These are phyloP conservation scores for Thielaviopsis punctulata DNA, from an alignment of 2,329 filamentous ascomycete genomes.

Conservation along the genomic window DNA sequence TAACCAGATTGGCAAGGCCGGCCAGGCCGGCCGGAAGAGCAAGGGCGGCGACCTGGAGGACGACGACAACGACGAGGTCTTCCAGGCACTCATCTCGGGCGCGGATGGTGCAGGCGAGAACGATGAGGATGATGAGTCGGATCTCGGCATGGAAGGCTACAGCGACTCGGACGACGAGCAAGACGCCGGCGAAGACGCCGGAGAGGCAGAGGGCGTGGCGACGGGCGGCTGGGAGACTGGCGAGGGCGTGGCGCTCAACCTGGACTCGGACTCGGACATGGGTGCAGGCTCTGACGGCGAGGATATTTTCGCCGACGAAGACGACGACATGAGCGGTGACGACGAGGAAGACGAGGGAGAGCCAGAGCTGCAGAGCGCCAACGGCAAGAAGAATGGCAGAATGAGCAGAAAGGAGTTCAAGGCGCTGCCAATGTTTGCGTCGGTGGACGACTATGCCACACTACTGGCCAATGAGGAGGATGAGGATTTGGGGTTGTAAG, in stretches of 20 bases:
- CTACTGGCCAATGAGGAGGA: conserved; percentile 59
- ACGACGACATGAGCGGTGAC: conserved; percentile 36
- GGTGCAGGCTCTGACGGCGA: conserved; percentile 16
- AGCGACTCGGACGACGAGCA: conserved; percentile 32
- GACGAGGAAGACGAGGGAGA: conserved; percentile 51
- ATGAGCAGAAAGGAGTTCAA: conserved; percentile 72
- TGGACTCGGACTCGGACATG: conserved; percentile 14
- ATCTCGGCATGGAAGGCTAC: conserved; percentile 30
- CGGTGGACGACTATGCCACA: conserved; percentile 81
- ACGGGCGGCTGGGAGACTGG: conserved; percentile 27
- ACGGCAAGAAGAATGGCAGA: conserved; percentile 24
- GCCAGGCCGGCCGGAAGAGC: conserved; percentile 38
- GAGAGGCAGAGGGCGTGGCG: conserved; percentile 29
- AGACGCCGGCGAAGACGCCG: conserved; percentile 30
- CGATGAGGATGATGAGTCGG: conserved; percentile 44
- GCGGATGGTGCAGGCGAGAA: conserved; percentile 46
- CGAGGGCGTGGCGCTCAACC: conserved; percentile 11
- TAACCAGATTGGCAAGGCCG: conserved; percentile 48
- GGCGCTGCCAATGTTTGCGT: conserved; percentile 81
- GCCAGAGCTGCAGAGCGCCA: conserved; percentile 18
- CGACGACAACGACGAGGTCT: conserved; percentile 49
- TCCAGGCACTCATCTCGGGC: conserved; percentile 74
- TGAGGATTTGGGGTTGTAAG: conserved; percentile 15
- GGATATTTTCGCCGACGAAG: conserved; percentile 26
- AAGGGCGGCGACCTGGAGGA: conserved; percentile 28